phyloP scores from a whole-genome alignment of 805 yeast genomes.

The Ogataea corticis region DNA sequence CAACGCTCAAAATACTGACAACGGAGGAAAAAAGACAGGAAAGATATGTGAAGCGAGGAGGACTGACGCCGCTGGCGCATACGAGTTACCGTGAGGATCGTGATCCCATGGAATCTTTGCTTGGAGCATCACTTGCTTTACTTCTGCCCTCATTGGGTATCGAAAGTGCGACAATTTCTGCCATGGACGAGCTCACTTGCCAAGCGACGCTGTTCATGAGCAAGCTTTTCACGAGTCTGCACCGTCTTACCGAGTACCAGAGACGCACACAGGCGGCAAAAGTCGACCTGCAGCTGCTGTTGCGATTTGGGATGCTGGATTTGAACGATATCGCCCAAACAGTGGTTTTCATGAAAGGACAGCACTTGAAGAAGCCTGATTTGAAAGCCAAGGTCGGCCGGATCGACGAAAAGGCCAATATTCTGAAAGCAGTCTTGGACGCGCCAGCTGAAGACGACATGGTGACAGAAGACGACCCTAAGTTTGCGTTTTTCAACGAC shows the following conservation, averaged over 20 bases:
- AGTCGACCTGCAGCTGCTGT: constrained; percentile 48
- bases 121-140: constrained; percentile 37
- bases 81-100: constrained; percentile 5
- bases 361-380: constrained; percentile 10
- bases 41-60: constrained; percentile 2
- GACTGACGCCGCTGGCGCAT: not conserved
- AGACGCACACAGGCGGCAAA: constrained; percentile 57
- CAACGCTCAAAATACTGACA: not conserved
- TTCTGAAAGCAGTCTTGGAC: constrained; percentile 16
- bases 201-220: constrained; percentile 39
- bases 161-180: constrained; percentile 30
- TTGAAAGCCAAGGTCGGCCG: constrained; percentile 6
- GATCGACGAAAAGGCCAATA: constrained; percentile 10
- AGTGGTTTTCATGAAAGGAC: constrained; percentile 29
- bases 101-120: constrained; percentile 34
- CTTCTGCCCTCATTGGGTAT: constrained; percentile 37
- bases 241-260: constrained; percentile 56
- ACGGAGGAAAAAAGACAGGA: constrained; percentile 7
- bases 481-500: constrained; percentile 55
- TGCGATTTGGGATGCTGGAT: constrained; percentile 43
- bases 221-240: constrained; percentile 42
- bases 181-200: constrained; percentile 40
- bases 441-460: constrained; percentile 26
- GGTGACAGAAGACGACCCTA: constrained; percentile 42
- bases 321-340: constrained; percentile 38